Percentiles rank a stretch among this genome's conserved stretches.
Evolutionary conservation across 768 basidiomycete species (phyloP).

Genomic region (Hericium alpestre): DNA sequence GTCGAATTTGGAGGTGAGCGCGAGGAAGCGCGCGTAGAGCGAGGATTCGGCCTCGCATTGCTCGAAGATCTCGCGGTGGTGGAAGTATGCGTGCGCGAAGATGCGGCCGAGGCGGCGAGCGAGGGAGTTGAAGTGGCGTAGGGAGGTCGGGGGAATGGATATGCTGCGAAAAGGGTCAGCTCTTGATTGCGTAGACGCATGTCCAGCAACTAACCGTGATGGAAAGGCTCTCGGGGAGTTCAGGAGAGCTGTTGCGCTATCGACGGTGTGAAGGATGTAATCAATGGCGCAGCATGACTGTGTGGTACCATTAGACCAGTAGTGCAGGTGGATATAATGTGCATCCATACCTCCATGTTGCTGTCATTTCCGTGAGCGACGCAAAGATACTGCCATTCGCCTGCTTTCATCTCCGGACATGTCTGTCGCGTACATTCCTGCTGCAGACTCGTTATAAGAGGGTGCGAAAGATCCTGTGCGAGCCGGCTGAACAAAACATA

Average conservation of each 20-base stretch:
- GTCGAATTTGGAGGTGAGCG: slow-evolving; percentile 68
- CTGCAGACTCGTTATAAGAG: slow-evolving; percentile 75
- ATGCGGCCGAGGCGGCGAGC: slow-evolving; percentile 88
- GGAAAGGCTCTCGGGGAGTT: slow-evolving; percentile 90
- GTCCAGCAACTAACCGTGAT: slow-evolving; percentile 47
- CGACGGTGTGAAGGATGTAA: slow-evolving; percentile 87
- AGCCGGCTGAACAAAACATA: slow-evolving; percentile 46
- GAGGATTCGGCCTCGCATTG: slow-evolving; percentile 86
- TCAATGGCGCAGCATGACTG: slow-evolving; percentile 96
- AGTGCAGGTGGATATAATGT: neutral
- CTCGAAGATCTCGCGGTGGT: slow-evolving; percentile 85
- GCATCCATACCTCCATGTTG: slow-evolving; percentile 61
- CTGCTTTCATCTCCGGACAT: slow-evolving; percentile 98
- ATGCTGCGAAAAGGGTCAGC: slow-evolving; percentile 35
- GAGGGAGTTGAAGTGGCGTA: slow-evolving; percentile 82
- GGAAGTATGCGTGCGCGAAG: slow-evolving; percentile 94
- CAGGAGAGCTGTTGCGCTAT: slow-evolving; percentile 84
- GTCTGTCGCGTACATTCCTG: slow-evolving; percentile 76
- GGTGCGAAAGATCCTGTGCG: slow-evolving; percentile 79
- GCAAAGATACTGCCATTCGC: slow-evolving; percentile 94
- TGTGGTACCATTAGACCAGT: neutral
- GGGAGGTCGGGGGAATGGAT: slow-evolving; percentile 68
- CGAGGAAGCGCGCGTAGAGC: slow-evolving; percentile 82
- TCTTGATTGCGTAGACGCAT: neutral
- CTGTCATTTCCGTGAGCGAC: slow-evolving; percentile 88